A percentile compares a stretch with the other conserved stretches of the same genome.
Evolutionary conservation across 164 flowering plant species (phyloP).

Genomic region (Stephania yunnanensis): DNA sequence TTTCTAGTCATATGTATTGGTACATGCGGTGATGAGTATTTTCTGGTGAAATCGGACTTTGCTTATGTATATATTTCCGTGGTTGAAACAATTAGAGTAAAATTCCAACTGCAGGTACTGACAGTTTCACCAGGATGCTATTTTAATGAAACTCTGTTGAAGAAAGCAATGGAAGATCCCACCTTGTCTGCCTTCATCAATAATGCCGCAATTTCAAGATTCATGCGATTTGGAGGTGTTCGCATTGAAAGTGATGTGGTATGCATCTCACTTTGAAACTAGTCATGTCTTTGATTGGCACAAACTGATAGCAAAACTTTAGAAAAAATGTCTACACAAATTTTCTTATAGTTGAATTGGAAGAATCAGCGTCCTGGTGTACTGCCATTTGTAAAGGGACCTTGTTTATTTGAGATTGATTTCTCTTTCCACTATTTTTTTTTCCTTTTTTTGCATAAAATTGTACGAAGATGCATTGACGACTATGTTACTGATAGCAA

Average conservation of each 20-base stretch:
- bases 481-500: background rate
- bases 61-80: background rate
- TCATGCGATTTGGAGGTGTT: constrained; percentile 14
- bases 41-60: background rate
- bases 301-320: background rate
- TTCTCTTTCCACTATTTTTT: no score
- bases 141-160: constrained; percentile 11
- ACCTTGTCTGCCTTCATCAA: constrained; percentile 8
- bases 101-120: constrained; percentile 4
- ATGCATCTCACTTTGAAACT: constrained; percentile 1
- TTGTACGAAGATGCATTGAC: background rate
- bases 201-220: constrained; percentile 7
- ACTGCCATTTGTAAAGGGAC: no score
- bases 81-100: background rate
- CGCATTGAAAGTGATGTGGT: constrained; percentile 16
- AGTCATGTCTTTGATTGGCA: background rate
- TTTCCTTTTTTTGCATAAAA: background rate
- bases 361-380: background rate
- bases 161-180: constrained; percentile 7
- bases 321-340: background rate
- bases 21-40: background rate
- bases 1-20: background rate
- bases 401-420: no score
- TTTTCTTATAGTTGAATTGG: background rate
- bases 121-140: constrained; percentile 13